Evolutionary conservation across 169 alveolate species (phyloP).

Genomic region (Plasmodium reichenowi): DNA sequence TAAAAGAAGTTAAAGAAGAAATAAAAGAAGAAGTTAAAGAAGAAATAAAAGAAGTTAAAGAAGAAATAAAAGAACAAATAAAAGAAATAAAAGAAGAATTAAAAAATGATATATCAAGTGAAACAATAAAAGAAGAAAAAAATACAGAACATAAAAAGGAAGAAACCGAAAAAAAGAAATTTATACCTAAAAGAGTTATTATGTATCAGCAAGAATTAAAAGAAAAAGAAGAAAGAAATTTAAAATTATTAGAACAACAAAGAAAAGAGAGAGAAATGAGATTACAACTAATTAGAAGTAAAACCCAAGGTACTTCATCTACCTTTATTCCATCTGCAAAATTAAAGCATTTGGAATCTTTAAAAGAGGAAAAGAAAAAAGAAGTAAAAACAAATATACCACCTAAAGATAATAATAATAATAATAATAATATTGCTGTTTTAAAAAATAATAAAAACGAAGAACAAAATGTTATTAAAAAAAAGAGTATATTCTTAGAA

Average conservation of each 20-base stretch:
- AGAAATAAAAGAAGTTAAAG: neutral
- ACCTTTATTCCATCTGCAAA: slow-evolving; percentile 74
- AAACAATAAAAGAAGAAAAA: neutral
- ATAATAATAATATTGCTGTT: neutral
- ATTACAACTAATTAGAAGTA: slow-evolving; percentile 26
- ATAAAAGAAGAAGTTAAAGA: neutral
- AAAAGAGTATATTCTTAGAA: slow-evolving; percentile 32
- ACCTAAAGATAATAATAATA: neutral
- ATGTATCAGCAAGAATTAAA: slow-evolving; percentile 43
- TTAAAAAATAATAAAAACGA: neutral
- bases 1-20: neutral
- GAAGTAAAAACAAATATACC: neutral
- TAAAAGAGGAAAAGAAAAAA: slow-evolving; percentile 21
- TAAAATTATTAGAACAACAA: slow-evolving; percentile 23
- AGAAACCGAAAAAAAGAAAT: slow-evolving; percentile 24
- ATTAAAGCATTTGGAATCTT: slow-evolving; percentile 27
- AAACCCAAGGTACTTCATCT: slow-evolving; percentile 38
- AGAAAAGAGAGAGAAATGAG: slow-evolving; percentile 47
- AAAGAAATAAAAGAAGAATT: neutral
- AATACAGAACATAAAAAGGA: neutral
- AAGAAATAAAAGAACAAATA: neutral
- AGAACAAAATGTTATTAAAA: slow-evolving; percentile 26
- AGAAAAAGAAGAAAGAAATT: slow-evolving; percentile 27
- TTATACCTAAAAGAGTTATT: slow-evolving; percentile 48
- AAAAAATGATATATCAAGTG: neutral